Evolutionary conservation across 2,329 filamentous ascomycete species (phyloP).

Genomic region (Fusarium kyushuense): DNA sequence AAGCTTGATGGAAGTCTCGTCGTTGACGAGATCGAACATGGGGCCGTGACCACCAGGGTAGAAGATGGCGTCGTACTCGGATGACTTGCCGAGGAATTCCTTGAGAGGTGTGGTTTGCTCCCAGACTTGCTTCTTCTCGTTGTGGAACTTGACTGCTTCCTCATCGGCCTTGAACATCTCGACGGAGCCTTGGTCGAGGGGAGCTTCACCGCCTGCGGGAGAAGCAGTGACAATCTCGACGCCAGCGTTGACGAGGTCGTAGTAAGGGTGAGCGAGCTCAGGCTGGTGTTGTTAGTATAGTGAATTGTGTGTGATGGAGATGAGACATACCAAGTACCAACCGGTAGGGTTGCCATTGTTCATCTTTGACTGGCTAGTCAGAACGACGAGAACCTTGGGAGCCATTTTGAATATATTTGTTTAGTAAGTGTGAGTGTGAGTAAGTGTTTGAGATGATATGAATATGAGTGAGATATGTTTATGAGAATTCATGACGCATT

Average conservation of each 20-base stretch:
- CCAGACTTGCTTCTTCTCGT: slow-evolving; percentile 70
- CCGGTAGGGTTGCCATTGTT: slow-evolving; percentile 69
- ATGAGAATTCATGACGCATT: slow-evolving; percentile 9
- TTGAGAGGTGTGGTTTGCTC: slow-evolving; percentile 70
- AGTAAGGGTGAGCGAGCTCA: slow-evolving; percentile 74
- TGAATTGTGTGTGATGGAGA: not conserved
- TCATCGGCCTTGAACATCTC: slow-evolving; percentile 66
- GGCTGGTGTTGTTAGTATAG: slow-evolving; percentile 53
- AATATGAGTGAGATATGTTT: no score
- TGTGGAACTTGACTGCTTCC: slow-evolving; percentile 65
- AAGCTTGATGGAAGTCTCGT: slow-evolving; percentile 68
- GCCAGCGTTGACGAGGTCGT: slow-evolving; percentile 60
- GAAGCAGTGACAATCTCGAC: slow-evolving; percentile 70
- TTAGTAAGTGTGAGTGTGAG: not conserved
- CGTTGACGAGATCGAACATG: slow-evolving; percentile 74
- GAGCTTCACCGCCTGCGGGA: slow-evolving; percentile 70
- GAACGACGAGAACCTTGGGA: slow-evolving; percentile 76
- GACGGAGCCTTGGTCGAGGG: slow-evolving; percentile 70
- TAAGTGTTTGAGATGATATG: not conserved
- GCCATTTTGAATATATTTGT: slow-evolving; percentile 56
- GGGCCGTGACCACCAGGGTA: slow-evolving; percentile 70
- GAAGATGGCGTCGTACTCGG: slow-evolving; percentile 73
- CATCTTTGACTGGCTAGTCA: slow-evolving; percentile 71
- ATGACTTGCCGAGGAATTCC: slow-evolving; percentile 65
- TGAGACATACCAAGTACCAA: slow-evolving; percentile 72